Percentiles rank a stretch among this genome's conserved stretches.
phyloP scores from a whole-genome alignment of 164 flowering plant species.

The Cinnamomum micranthum region DNA sequence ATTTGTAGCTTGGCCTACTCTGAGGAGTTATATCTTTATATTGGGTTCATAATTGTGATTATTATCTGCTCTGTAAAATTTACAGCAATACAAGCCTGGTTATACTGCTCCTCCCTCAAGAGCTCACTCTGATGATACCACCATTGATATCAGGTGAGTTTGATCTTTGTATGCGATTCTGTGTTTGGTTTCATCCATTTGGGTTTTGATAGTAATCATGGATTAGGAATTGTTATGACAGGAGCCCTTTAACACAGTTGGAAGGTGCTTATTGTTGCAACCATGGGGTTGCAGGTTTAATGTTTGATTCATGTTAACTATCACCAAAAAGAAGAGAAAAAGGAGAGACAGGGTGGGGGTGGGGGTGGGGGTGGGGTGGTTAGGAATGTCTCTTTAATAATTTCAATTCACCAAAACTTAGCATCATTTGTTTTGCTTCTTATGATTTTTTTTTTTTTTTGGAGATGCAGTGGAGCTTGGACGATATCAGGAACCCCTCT shows the following conservation, averaged over 20 bases:
- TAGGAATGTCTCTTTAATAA: too few relatives aligned
- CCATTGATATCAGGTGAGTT: slow-evolving; percentile 78
- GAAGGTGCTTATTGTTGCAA: too few relatives aligned
- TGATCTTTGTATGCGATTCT: neutral
- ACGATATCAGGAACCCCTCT: slow-evolving; percentile 73
- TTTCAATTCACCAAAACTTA: too few relatives aligned
- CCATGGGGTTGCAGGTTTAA: too few relatives aligned
- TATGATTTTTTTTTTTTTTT: neutral
- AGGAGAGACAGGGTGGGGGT: too few relatives aligned
- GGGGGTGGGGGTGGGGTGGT: too few relatives aligned
- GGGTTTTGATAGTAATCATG: neutral
- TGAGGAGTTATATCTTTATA: too few relatives aligned
- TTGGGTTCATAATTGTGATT: too few relatives aligned
- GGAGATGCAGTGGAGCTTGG: slow-evolving; percentile 79
- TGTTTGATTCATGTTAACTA: too few relatives aligned
- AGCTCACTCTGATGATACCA: slow-evolving; percentile 56
- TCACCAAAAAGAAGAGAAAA: too few relatives aligned
- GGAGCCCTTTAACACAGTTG: too few relatives aligned
- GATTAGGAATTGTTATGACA: neutral
- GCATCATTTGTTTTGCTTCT: neutral
- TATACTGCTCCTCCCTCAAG: slow-evolving; percentile 80
- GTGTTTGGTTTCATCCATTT: neutral
- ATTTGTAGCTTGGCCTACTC: too few relatives aligned
- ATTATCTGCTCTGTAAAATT: neutral
- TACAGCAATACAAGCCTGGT: slow-evolving; percentile 79